Percentiles rank a stretch among this genome's conserved stretches.
Conservation (phyloP, 495 filamentous ascomycete species). For the Letharia lupina region DNA sequence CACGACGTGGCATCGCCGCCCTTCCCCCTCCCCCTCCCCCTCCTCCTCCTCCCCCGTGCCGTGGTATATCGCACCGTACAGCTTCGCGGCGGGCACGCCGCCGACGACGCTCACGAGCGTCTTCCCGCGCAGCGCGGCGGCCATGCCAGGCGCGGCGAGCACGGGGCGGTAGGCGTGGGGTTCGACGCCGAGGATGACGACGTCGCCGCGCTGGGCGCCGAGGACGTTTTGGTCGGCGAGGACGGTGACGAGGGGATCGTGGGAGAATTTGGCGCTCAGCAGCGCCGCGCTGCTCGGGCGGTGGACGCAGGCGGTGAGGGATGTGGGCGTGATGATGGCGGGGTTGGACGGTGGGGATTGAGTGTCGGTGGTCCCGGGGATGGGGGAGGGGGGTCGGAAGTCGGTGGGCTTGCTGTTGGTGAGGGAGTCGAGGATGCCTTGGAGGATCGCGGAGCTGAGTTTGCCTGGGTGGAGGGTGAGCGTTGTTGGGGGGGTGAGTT, state of each 20-base stretch:
- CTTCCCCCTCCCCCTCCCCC: neutral
- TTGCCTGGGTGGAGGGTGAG: conserved; percentile 4
- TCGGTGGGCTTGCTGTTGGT: neutral
- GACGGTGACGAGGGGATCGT: conserved; percentile 2
- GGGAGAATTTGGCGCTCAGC: neutral
- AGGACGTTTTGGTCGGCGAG: conserved; percentile 18
- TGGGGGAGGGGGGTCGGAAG: neutral
- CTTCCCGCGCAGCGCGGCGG: conserved; percentile 20
- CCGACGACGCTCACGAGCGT: conserved; percentile 23
- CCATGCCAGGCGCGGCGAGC: conserved; percentile 20
- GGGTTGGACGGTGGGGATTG: neutral
- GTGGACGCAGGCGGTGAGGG: conserved; percentile 17
- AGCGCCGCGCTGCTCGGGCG: neutral
- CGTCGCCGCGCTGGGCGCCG: conserved; percentile 17
- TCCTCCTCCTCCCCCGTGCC: neutral
- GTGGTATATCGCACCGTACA: conserved; percentile 12
- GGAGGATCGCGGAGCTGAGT: conserved; percentile 11
- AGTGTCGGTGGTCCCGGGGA: neutral
- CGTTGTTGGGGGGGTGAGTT: neutral
- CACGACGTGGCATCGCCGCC: conserved; percentile 6
- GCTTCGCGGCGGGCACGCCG: conserved; percentile 16
- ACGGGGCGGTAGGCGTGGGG: conserved; percentile 19
- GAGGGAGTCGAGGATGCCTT: conserved; percentile 9
- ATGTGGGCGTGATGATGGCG: neutral
- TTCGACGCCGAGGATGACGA: conserved; percentile 23